phyloP scores from a whole-genome alignment of 371 early-diverging fungal genomes.

The Mucor irregularis region DNA sequence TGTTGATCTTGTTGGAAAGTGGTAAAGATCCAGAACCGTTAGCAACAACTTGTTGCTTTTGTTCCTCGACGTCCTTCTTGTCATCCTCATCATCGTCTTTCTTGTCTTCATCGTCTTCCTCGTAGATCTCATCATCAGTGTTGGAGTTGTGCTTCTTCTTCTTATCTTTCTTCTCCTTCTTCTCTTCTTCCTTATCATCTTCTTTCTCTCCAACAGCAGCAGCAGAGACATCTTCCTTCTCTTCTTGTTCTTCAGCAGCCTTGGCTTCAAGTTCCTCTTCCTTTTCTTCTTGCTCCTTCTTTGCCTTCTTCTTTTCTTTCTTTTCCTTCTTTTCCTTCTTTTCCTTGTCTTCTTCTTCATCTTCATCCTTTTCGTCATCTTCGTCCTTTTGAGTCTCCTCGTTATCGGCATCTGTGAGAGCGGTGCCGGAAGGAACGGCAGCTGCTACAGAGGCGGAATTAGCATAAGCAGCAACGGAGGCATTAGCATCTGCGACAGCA shows the following conservation, averaged over 20 bases:
- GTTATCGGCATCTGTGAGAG: neutral
- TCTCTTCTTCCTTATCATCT: too few relatives aligned
- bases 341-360: neutral
- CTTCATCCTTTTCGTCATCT: neutral
- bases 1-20: too few relatives aligned
- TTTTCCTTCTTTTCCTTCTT: neutral
- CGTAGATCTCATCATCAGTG: too few relatives aligned
- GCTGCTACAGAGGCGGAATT: neutral
- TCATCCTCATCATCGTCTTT: conserved; percentile 3
- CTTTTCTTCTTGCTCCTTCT: neutral
- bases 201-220: neutral
- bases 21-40: too few relatives aligned
- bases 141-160: neutral
- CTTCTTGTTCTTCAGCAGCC: neutral
- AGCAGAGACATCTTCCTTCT: neutral
- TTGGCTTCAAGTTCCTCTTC: conserved; percentile 4
- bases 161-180: neutral
- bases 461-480: neutral
- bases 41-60: too few relatives aligned
- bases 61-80: too few relatives aligned
- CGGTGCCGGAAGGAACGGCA: too few relatives aligned
- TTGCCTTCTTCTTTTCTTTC: neutral
- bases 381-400: neutral
- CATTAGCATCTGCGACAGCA: neutral
- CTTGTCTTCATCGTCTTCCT: too few relatives aligned